Evolutionary conservation across 2,329 filamentous ascomycete genomes (phyloP), one percentile per base, ranked within the genome.

Genomic region (Byssothecium circinans): DNA sequence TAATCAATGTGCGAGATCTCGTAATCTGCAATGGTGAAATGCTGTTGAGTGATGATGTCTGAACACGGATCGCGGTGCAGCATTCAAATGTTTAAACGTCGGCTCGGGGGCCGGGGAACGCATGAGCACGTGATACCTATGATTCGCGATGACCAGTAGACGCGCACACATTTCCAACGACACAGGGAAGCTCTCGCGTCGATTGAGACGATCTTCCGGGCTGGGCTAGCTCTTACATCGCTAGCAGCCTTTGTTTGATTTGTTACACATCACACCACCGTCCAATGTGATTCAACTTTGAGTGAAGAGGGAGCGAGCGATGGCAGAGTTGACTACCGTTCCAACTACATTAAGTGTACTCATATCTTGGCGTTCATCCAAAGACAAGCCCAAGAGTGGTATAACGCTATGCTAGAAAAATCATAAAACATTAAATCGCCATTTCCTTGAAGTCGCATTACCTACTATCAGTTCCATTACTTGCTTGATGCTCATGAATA

Each of bases 371-470:
- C 56, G 47, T 54, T 45, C 59, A 63, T 57, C 58, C 60, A 59
- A 56, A 56, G 61, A 57, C 45, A 45, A 44, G 39, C 43, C 54
- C 53, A 54, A 61, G 60, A 53, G 58, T 69, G 66, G 66, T 69
- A 70, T 70, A 49, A 64, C 64, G 67, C 67, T 69, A 68, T 70
- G 66, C 65, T 65, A 50, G 56, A 60, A 43, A 61, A 54, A 64
- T 69, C 64, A 67, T 68, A 49, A 67, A 64, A 62, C 64, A 70
- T 69, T 65, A 68, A 22, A 40, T 52, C 53, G 54, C 43, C 57
- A 50, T 52, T 47, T 52, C 52, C 43, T 25, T 8, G 5, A 4
- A 32, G 30, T 54, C n/a, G 29, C 38, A 55, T 53, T 54, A 44
- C 52, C 53, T 54, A 56, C 51, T 46, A 54, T 52, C 52, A 41